Evolutionary conservation across 257 asterid species (phyloP).

Genomic region (Forsythia viridissima): DNA sequence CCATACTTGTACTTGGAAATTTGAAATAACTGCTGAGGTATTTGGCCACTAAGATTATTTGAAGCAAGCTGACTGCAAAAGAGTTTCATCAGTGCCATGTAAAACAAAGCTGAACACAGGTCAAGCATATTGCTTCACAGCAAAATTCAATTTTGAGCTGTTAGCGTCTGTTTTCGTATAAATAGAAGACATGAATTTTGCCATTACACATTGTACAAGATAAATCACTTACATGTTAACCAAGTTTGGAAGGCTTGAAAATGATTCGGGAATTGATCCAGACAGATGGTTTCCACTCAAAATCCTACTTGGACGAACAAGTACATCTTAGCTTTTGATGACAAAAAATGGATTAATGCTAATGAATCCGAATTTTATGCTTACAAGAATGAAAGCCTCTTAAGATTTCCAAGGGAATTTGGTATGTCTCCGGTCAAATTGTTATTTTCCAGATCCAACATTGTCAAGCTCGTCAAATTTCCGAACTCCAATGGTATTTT

Average conservation of each 20-base stretch:
- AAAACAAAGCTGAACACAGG: slow-evolving; percentile 1
- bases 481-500: slow-evolving; percentile 77
- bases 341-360: background rate
- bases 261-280: slow-evolving; percentile 81
- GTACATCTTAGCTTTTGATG: slow-evolving; percentile 16
- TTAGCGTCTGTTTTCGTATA: background rate
- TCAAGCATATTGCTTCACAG: background rate
- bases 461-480: slow-evolving; percentile 75
- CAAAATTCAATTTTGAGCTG: background rate
- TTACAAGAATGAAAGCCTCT: slow-evolving; percentile 73
- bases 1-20: slow-evolving; percentile 79
- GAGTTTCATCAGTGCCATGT: slow-evolving; percentile 19
- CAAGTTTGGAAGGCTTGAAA: slow-evolving; percentile 57
- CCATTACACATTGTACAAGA: slow-evolving; percentile 10
- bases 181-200: background rate
- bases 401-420: slow-evolving; percentile 72
- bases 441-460: slow-evolving; percentile 82
- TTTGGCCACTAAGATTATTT: slow-evolving; percentile 66
- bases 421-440: slow-evolving; percentile 80
- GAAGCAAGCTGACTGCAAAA: slow-evolving; percentile 81
- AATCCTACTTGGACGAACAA: slow-evolving; percentile 47
- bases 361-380: slow-evolving; percentile 29
- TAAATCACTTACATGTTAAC: slow-evolving; percentile 58
- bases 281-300: slow-evolving; percentile 74
- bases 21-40: slow-evolving; percentile 69